Evolutionary conservation across 352 stramenopile species (phyloP).

Genomic region (Lagenidium sp.): DNA sequence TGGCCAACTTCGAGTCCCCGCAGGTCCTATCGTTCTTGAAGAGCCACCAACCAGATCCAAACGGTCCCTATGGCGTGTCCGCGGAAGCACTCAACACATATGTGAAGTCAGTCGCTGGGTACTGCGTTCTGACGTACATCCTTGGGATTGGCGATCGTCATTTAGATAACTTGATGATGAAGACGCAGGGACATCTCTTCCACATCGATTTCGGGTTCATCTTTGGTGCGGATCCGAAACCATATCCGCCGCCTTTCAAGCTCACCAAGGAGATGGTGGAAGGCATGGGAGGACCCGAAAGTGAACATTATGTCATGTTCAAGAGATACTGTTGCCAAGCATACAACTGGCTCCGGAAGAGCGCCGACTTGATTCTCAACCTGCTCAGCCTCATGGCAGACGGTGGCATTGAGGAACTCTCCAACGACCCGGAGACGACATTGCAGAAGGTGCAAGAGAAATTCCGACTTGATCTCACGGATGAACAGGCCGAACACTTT

Average conservation of each 20-base stretch:
- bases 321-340: slow-evolving; percentile 91
- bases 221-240: slow-evolving; percentile 98
- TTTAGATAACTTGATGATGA: slow-evolving; percentile 99
- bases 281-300: slow-evolving; percentile 91
- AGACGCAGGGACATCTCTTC: slow-evolving; percentile 94
- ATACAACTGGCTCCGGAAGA: slow-evolving; percentile 95
- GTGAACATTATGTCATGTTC: slow-evolving; percentile 90
- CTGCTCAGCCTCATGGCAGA: slow-evolving; percentile 98
- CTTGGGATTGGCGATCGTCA: slow-evolving; percentile 99
- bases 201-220: slow-evolving; percentile 99
- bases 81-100: slow-evolving; percentile 94
- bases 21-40: slow-evolving; percentile 89
- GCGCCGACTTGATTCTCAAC: slow-evolving; percentile 97
- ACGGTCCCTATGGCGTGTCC: slow-evolving; percentile 80
- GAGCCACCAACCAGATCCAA: slow-evolving; percentile 80
- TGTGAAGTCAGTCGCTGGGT: slow-evolving; percentile 96
- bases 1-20: slow-evolving; percentile 90
- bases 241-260: slow-evolving; percentile 97
- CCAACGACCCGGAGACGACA: slow-evolving; percentile 75
- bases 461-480: slow-evolving; percentile 95
- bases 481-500: slow-evolving; percentile 97
- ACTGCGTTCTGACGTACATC: slow-evolving; percentile 99
- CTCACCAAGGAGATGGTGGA: slow-evolving; percentile 97
- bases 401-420: slow-evolving; percentile 94
- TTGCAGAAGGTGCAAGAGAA: slow-evolving; percentile 92